These are phyloP conservation scores for Globisporangium lucens DNA, from an alignment of 352 stramenopile species.

Conservation along the genomic window DNA sequence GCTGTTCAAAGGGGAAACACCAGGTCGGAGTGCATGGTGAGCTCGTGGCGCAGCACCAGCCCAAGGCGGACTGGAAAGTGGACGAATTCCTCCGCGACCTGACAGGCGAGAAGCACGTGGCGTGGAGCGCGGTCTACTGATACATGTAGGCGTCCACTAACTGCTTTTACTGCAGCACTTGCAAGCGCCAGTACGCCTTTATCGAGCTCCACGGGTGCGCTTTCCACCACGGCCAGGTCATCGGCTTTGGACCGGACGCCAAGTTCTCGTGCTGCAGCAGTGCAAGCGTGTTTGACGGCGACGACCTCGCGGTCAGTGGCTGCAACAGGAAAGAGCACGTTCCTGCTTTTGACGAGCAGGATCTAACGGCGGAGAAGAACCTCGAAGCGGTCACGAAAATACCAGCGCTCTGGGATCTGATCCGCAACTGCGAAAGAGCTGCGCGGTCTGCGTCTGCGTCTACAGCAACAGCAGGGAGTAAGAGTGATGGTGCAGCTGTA, in stretches of 20 bases:
- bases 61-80: constrained; percentile 39
- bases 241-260: constrained; percentile 31
- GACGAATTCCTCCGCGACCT: constrained; percentile 44
- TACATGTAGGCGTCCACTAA: constrained; percentile 71
- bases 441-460: neutral
- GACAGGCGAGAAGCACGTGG: constrained; percentile 34
- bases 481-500: neutral
- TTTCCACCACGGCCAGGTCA: constrained; percentile 45
- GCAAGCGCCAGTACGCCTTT: constrained; percentile 36
- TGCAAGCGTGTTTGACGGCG: constrained; percentile 40
- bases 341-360: constrained; percentile 13
- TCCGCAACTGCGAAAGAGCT: constrained; percentile 18
- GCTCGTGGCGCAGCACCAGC: constrained; percentile 41
- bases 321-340: constrained; percentile 46
- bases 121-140: constrained; percentile 79
- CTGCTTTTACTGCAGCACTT: constrained; percentile 50
- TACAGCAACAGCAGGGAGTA: neutral
- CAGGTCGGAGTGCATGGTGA: constrained; percentile 47
- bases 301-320: constrained; percentile 37
- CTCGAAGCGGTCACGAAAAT: constrained; percentile 25
- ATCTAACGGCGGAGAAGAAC: constrained; percentile 5
- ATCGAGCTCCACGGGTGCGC: constrained; percentile 40
- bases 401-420: constrained; percentile 39
- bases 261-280: constrained; percentile 57
- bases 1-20: constrained; percentile 37